phyloP scores from a whole-genome alignment of 2,329 filamentous ascomycete genomes.

The Thelonectria blattea region DNA sequence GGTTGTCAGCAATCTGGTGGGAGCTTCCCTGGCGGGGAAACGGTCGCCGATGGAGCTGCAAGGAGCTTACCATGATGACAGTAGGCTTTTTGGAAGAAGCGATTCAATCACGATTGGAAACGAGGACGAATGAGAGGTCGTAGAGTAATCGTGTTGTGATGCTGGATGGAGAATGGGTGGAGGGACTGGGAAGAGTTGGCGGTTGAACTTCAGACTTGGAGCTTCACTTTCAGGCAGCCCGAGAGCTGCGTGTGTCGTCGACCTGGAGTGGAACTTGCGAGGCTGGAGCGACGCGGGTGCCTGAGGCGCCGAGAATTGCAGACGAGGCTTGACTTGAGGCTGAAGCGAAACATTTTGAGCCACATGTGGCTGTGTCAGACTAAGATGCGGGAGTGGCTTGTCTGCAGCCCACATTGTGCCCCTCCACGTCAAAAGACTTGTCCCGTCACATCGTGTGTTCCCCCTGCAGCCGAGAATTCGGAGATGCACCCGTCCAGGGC shows the following conservation, averaged over 20 bases:
- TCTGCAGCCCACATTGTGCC: slow-evolving; percentile 14
- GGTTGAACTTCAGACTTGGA: slow-evolving; percentile 38
- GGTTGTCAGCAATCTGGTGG: slow-evolving; percentile 29
- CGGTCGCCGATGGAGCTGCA: slow-evolving; percentile 17
- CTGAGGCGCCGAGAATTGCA: slow-evolving; percentile 36
- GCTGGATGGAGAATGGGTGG: slow-evolving; percentile 31
- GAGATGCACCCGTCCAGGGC: slow-evolving; percentile 13
- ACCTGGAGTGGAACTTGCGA: slow-evolving; percentile 21
- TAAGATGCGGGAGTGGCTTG: slow-evolving; percentile 36
- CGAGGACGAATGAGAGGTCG: slow-evolving; percentile 9
- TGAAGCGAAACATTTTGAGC: not conserved
- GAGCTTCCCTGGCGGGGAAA: slow-evolving; percentile 34
- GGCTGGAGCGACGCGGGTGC: slow-evolving; percentile 37
- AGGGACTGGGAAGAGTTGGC: slow-evolving; percentile 24
- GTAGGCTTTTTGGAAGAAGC: slow-evolving; percentile 24
- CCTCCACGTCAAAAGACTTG: slow-evolving; percentile 4
- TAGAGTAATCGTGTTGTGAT: slow-evolving; percentile 20
- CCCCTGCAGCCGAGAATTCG: slow-evolving; percentile 20
- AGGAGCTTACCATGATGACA: slow-evolving; percentile 43
- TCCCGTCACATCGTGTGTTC: slow-evolving; percentile 10
- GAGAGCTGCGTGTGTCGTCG: slow-evolving; percentile 48
- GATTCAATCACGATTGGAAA: slow-evolving; percentile 5
- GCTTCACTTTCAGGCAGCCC: slow-evolving; percentile 51
- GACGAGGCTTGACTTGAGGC: slow-evolving; percentile 6
- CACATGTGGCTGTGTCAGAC: slow-evolving; percentile 13